Conservation (phyloP, 1,284 basidiomycete genomes). For the Rhodotorula sp. region DNA sequence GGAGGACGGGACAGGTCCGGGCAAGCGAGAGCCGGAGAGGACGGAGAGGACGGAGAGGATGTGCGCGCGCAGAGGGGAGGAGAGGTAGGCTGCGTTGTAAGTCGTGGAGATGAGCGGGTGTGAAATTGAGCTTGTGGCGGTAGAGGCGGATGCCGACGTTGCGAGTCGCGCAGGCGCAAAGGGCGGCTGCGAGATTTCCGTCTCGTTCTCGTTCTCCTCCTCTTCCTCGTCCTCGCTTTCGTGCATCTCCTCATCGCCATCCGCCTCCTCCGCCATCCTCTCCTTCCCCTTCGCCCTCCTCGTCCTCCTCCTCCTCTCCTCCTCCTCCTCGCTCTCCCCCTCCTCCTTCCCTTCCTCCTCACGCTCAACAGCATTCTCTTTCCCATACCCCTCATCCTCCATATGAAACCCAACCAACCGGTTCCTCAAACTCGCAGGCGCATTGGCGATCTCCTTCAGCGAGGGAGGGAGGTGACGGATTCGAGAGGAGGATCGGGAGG, state of each 20-base stretch:
- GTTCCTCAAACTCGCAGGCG: conserved; percentile 13
- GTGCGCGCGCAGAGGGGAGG: conserved; percentile 10
- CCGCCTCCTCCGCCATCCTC: not conserved
- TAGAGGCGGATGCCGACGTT: not conserved
- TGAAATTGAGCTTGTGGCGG: not conserved
- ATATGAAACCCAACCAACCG: conserved; percentile 34
- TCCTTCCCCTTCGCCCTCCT: conserved; percentile 11
- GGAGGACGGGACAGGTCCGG: conserved; percentile 4
- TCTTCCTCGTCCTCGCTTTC: not conserved
- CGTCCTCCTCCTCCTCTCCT: not conserved
- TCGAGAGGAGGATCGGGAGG: conserved; percentile 23
- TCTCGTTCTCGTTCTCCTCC: not conserved
- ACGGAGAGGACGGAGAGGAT: conserved; percentile 11
- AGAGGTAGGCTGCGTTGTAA: not conserved
- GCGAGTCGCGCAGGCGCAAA: conserved; percentile 1
- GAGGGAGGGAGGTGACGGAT: conserved; percentile 21
- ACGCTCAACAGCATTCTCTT: too few relatives aligned
- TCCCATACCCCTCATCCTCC: conserved; percentile 31
- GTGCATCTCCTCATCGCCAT: not conserved
- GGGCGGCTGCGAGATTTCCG: not conserved
- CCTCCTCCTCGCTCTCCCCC: not conserved
- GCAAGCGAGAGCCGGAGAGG: conserved; percentile 21
- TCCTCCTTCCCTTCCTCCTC: not conserved
- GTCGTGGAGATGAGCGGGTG: not conserved
- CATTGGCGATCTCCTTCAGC: conserved; percentile 17